Evolutionary conservation across 768 basidiomycete species (phyloP).

Genomic region (Termitomyces titanicus): DNA sequence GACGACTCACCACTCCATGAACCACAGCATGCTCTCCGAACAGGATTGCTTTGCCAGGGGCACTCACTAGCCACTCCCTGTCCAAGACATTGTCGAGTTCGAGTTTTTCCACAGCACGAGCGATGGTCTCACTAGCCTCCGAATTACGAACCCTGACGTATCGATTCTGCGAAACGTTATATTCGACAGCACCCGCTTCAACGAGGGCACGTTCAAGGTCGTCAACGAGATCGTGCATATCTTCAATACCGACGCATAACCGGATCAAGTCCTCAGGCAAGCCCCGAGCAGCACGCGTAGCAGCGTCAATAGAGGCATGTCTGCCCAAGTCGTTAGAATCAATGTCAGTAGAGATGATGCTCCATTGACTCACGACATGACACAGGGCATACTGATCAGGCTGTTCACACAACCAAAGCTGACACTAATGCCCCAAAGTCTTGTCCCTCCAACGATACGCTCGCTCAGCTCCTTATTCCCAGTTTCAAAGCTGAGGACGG

Average conservation of each 20-base stretch:
- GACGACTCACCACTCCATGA: conserved; percentile 80
- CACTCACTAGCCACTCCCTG: conserved; percentile 81
- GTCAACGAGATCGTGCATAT: conserved; percentile 87
- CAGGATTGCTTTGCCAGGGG: conserved; percentile 96
- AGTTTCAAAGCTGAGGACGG: conserved; percentile 93
- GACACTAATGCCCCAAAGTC: conserved; percentile 96
- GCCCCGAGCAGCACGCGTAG: conserved; percentile 91
- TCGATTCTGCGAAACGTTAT: conserved; percentile 49
- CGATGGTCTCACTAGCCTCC: conserved; percentile 37
- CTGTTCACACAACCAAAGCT: conserved; percentile 98
- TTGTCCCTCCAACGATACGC: conserved; percentile 86
- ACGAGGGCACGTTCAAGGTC: conserved; percentile 93
- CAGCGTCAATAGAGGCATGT: conserved; percentile 96
- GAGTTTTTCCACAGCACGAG: conserved; percentile 68
- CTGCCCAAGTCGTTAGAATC: conserved; percentile 35
- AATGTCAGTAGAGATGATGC: conserved; percentile 2
- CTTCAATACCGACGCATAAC: conserved; percentile 97
- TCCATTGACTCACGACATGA: conserved; percentile 89
- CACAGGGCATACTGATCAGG: conserved; percentile 97
- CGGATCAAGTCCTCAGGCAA: conserved; percentile 98
- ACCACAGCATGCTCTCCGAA: conserved; percentile 99
- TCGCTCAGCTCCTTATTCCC: conserved; percentile 89
- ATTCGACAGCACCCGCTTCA: conserved; percentile 83
- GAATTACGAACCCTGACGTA: conserved; percentile 33
- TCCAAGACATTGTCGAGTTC: conserved; percentile 34